Evolutionary conservation across 192 early-diverging fungal species (phyloP), one percentile per base, ranked within the genome.

Genomic region (Coemansia guatemalensis): DNA sequence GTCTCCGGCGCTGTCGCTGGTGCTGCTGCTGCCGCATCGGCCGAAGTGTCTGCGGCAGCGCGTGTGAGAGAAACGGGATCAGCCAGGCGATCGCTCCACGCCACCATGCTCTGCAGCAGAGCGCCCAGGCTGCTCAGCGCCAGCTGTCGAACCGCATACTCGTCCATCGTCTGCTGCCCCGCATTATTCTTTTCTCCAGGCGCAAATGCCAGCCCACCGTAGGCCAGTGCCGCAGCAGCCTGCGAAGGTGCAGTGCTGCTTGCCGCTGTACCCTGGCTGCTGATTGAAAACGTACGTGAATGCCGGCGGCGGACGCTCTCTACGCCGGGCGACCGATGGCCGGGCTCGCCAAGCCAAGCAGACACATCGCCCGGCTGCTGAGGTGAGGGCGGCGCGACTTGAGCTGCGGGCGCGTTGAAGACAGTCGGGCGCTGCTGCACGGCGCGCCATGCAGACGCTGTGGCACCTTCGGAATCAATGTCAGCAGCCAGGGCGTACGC

Each of bases 51-150:
- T 17, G 50, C 12, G 2, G 23, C 58, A 23, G 59, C 8, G 24
- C 39, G 25, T 30, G 33, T 35, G 7, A 35, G 33, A 35, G 33
- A 35, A 35, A 35, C 7, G 7, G 65, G 48, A 24, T 67, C 74
- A 1, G 74, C 69, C n/a, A 76, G 66, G 1, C 74, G 67, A 35
- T 84, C 82, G 65, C 85, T 86, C 88, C 88, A 90, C 30, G 76
- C 65, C n/a, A 88, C 88, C 64, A 90, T 78, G 26, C 86, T 87
- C 48, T 85, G 85, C 39, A 90, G 58, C 54, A 90, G 75, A 3
- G 85, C 83, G 0, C 85, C 79, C 48, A 90, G 68, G 53, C 74
- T 85, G 50, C 88, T 87, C 21, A 90, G 70, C 8, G 86, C 81
- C 69, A 84, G 78, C 71, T 83, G 81, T 35, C 84, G 82, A 17